phyloP scores from a whole-genome alignment of 768 basidiomycete genomes.

The Mycena leptocephala region DNA sequence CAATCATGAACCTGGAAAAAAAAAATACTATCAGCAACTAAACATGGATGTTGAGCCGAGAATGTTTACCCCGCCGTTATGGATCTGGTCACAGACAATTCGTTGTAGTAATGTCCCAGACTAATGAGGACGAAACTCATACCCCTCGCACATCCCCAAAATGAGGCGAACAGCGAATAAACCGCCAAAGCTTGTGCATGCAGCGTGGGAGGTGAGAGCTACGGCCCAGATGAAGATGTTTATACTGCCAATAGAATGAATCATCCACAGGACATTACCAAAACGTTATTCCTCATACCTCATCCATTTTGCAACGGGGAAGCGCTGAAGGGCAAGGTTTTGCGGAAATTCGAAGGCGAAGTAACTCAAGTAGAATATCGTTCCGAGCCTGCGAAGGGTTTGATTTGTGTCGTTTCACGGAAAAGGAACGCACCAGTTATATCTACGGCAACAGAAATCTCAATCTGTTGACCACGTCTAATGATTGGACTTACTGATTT shows the following conservation, averaged over 20 bases:
- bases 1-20: constrained; percentile 59
- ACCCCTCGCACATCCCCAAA: constrained; percentile 81
- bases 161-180: constrained; percentile 77
- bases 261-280: too few species aligned
- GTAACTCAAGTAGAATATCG: constrained; percentile 83
- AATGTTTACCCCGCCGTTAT: constrained; percentile 75
- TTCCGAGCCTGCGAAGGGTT: constrained; percentile 71
- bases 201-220: constrained; percentile 74
- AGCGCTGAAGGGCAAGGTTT: constrained; percentile 80
- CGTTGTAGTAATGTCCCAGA: too few species aligned
- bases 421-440: background rate
- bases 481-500: constrained; percentile 66
- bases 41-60: too few species aligned
- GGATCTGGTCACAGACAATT: constrained; percentile 42
- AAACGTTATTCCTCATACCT: too few species aligned
- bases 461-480: background rate
- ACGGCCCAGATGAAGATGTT: constrained; percentile 81
- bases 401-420: too few species aligned
- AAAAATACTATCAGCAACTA: too few species aligned
- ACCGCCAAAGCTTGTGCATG: constrained; percentile 79
- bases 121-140: too few species aligned
- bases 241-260: too few species aligned
- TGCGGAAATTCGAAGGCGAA: too few species aligned
- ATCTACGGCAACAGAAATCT: background rate
- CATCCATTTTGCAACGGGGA: constrained; percentile 89